Conservation (phyloP, 805 yeast species). For the Lipomyces mesembrius region DNA sequence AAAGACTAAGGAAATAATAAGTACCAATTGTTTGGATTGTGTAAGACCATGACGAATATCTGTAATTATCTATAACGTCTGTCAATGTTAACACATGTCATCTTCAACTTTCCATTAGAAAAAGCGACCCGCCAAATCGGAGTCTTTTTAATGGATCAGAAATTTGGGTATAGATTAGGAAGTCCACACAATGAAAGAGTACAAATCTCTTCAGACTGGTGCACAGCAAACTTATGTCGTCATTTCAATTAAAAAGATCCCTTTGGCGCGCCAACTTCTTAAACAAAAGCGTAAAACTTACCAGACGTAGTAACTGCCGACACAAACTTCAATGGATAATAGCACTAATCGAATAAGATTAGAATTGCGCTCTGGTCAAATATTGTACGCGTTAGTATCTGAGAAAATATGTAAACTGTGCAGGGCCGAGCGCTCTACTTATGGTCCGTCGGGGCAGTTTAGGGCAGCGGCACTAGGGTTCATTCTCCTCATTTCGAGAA, state of each 20-base stretch:
- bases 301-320: not conserved
- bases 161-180: slow-evolving; percentile 35
- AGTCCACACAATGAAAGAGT: slow-evolving; percentile 37
- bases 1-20: slow-evolving; percentile 22
- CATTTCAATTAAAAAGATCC: slow-evolving; percentile 11
- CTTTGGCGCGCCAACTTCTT: not conserved
- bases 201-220: slow-evolving; percentile 39
- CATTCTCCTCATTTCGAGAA: not conserved
- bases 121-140: not conserved
- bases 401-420: not conserved
- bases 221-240: slow-evolving; percentile 34
- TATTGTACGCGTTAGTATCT: not conserved
- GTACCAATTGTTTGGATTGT: slow-evolving; percentile 91
- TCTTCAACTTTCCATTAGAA: not conserved
- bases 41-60: slow-evolving; percentile 70
- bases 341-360: not conserved
- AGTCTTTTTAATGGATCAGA: slow-evolving; percentile 26
- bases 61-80: not conserved
- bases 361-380: not conserved
- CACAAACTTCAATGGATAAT: not conserved
- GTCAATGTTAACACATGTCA: not conserved
- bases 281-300: not conserved
- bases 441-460: not conserved
- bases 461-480: not conserved
- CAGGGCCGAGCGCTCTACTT: not conserved